phyloP scores from a whole-genome alignment of 352 stramenopile genomes.

The Pilasporangium apinafurcum region DNA sequence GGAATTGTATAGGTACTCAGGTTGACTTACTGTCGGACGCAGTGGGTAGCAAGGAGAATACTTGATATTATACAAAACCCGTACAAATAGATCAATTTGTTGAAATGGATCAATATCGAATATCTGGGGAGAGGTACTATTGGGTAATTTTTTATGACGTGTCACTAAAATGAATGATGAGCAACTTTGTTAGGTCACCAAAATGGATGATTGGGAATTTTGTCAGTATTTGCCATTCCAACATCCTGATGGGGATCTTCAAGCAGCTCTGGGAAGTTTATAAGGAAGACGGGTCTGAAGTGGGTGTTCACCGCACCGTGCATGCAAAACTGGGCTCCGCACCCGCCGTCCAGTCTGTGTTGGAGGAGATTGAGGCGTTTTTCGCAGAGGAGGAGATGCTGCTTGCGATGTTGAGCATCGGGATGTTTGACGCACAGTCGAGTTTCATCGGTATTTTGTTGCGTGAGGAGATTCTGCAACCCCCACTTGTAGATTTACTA shows the following conservation, averaged over 20 bases:
- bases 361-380: constrained; percentile 29
- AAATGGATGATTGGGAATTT: too few species aligned
- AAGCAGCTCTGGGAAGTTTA: constrained; percentile 34
- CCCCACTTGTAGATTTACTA: constrained; percentile 32
- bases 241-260: constrained; percentile 37
- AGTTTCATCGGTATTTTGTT: constrained; percentile 57
- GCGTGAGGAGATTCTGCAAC: constrained; percentile 41
- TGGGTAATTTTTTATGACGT: too few species aligned
- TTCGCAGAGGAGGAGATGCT: constrained; percentile 28
- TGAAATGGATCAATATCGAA: too few species aligned
- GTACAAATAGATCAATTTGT: too few species aligned
- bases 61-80: too few species aligned
- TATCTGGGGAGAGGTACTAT: too few species aligned
- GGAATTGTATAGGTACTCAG: too few species aligned
- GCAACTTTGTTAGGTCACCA: too few species aligned
- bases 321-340: constrained; percentile 13
- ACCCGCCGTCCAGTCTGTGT: constrained; percentile 14
- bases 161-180: too few species aligned
- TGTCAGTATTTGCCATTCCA: too few species aligned
- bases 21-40: too few species aligned
- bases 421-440: constrained; percentile 31
- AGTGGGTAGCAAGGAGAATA: too few species aligned
- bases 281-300: constrained; percentile 35
- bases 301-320: constrained; percentile 23
- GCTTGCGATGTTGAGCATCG: constrained; percentile 41